phyloP scores from a whole-genome alignment of 108 stramenopile species.

The Skeletonema grethae region DNA sequence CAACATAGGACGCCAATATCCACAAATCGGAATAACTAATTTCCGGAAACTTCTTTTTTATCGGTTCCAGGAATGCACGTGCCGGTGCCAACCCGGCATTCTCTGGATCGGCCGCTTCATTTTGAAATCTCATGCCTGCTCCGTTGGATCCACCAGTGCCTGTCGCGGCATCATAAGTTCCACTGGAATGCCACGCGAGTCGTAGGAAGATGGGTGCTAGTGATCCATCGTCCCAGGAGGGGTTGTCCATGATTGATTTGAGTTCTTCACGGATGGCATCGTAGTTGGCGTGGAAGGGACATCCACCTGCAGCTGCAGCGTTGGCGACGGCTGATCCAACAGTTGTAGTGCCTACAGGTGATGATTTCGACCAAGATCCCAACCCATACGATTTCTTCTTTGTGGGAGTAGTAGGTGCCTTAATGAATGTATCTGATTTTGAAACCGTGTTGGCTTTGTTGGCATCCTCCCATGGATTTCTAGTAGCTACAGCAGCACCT shows the following conservation, averaged over 20 bases:
- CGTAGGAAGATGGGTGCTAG: conserved; percentile 70
- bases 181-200: conserved; percentile 82
- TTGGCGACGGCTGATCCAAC: background rate
- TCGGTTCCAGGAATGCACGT: conserved; percentile 55
- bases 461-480: conserved; percentile 5
- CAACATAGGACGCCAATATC: conserved; percentile 66
- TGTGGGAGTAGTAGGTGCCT: background rate
- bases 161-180: conserved; percentile 59
- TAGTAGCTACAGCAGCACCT: conserved; percentile 14
- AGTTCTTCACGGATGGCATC: conserved; percentile 44
- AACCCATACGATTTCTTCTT: background rate
- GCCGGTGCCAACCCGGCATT: conserved; percentile 75
- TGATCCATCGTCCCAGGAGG: conserved; percentile 55
- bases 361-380: conserved; percentile 8
- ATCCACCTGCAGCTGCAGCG: background rate
- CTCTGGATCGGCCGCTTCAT: conserved; percentile 72
- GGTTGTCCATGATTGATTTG: conserved; percentile 39
- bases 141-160: conserved; percentile 81
- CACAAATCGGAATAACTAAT: conserved; percentile 69
- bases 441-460: background rate
- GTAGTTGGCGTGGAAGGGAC: conserved; percentile 22
- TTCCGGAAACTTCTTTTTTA: conserved; percentile 60
- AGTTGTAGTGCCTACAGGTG: conserved; percentile 24
- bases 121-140: conserved; percentile 78
- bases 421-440: background rate